Conservation (phyloP, 768 basidiomycete species). For the Naganishia vaughanmartiniae region DNA sequence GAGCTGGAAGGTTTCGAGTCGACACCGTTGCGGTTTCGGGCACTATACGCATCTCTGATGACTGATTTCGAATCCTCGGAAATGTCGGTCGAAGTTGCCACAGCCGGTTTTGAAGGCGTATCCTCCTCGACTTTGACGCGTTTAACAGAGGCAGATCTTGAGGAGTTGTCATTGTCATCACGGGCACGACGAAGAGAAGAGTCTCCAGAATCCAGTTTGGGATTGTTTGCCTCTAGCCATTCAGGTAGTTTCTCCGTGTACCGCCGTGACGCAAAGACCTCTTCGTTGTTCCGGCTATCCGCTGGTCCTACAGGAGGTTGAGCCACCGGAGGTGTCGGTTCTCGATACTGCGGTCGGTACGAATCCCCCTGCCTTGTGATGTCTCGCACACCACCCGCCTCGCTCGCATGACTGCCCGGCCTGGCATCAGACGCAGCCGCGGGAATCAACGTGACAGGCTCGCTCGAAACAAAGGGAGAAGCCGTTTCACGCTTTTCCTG, state of each 20-base stretch:
- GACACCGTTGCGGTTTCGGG: not conserved
- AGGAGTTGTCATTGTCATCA: not conserved
- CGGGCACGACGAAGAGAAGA: constrained; percentile 5
- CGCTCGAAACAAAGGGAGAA: not conserved
- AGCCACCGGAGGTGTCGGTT: not conserved
- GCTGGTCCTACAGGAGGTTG: not conserved
- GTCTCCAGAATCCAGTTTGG: constrained; percentile 4
- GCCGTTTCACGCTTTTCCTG: constrained; percentile 11
- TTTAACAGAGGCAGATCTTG: not conserved
- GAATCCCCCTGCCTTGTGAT: not conserved
- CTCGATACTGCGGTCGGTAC: not conserved
- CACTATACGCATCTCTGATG: not conserved
- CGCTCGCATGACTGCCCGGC: not conserved
- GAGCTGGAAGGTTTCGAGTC: not conserved
- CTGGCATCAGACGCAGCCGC: not conserved
- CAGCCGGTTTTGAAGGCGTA: not conserved
- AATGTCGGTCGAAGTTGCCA: too few relatives aligned
- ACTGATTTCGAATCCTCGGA: not conserved
- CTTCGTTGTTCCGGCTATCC: constrained; percentile 3
- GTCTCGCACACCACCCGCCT: not conserved
- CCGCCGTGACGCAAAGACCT: constrained; percentile 15
- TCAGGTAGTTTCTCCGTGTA: constrained; percentile 11
- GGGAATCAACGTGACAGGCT: not conserved
- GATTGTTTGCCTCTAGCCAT: constrained; percentile 20
- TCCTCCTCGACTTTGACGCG: not conserved